Conservation (phyloP, 2,329 filamentous ascomycete species). For the Colletotrichum ledebouriae region DNA sequence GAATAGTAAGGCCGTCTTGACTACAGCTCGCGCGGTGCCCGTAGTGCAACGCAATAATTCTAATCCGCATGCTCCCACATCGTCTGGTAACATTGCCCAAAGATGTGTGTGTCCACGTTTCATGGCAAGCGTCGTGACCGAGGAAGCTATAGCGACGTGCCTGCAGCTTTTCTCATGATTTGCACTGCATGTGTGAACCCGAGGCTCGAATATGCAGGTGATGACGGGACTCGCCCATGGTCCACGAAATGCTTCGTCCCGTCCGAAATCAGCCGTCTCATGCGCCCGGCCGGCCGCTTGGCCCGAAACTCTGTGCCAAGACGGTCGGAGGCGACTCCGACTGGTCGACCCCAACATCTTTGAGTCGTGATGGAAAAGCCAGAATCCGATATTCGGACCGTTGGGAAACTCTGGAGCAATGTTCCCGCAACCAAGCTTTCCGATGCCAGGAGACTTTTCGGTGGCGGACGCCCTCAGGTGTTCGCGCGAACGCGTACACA, state of each 20-base stretch:
- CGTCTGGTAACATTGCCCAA: background rate
- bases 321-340: background rate
- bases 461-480: conserved; percentile 22
- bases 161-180: background rate
- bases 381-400: conserved; percentile 23
- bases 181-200: background rate
- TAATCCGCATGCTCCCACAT: too few relatives aligned
- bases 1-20: too few relatives aligned
- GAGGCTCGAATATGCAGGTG: conserved; percentile 14
- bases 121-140: background rate
- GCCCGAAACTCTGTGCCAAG: background rate
- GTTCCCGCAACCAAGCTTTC: conserved; percentile 22
- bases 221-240: conserved; percentile 14
- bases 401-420: conserved; percentile 33
- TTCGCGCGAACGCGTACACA: conserved; percentile 14
- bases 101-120: conserved; percentile 6
- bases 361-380: conserved; percentile 22
- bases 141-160: background rate
- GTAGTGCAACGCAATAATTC: too few relatives aligned
- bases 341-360: background rate
- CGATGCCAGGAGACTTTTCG: conserved; percentile 14
- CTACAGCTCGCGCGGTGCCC: too few relatives aligned
- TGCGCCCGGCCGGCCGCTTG: conserved; percentile 8
- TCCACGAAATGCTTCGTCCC: background rate
- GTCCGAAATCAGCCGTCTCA: conserved; percentile 9